These are phyloP conservation scores for Cinnamomum chago DNA, from an alignment of 164 flowering plant species.

Conservation along the genomic window DNA sequence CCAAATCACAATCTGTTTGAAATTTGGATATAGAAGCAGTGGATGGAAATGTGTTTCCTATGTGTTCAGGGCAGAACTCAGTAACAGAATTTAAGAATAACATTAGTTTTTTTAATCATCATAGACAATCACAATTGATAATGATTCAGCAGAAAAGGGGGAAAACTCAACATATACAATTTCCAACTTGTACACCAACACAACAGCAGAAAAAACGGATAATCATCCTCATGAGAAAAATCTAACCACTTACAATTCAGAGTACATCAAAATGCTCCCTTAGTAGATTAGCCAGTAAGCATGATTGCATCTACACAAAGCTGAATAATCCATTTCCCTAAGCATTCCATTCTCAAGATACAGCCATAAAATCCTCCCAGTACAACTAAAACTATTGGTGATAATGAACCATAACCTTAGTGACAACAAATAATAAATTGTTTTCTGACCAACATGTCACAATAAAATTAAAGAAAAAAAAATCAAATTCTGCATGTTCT, in stretches of 20 bases:
- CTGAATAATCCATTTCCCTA: not conserved
- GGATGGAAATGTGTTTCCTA: too few relatives aligned
- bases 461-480: slow-evolving; percentile 2
- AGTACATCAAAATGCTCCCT: not conserved
- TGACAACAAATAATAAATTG: not conserved
- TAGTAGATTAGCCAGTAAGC: not conserved
- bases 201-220: not conserved
- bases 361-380: not conserved
- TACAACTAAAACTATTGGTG: not conserved
- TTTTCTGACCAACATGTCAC: slow-evolving; percentile 3
- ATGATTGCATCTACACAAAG: not conserved
- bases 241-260: not conserved
- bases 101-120: not conserved
- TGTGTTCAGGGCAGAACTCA: too few relatives aligned
- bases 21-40: too few relatives aligned
- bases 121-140: not conserved
- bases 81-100: too few relatives aligned
- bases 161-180: too few relatives aligned
- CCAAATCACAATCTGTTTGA: too few relatives aligned
- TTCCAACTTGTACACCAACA: not conserved
- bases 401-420: not conserved
- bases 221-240: not conserved
- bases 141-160: not conserved
- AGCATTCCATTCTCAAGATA: not conserved
- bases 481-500: slow-evolving; percentile 1